These are phyloP conservation scores for Larix sibirica DNA, from an alignment of 83 land plant genomes.

Conservation along the genomic window DNA sequence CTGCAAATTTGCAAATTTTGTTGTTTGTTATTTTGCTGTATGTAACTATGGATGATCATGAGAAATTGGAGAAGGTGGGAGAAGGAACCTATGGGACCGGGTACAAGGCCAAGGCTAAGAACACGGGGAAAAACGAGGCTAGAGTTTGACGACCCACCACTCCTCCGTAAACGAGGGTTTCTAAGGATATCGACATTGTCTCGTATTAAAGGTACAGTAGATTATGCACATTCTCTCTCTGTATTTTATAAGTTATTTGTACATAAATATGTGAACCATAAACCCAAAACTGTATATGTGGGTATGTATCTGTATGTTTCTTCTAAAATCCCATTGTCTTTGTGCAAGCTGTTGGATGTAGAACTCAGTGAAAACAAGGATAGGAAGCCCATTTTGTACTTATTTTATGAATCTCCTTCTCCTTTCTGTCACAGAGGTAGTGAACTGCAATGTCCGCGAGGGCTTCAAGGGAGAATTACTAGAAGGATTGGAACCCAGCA, in stretches of 20 bases:
- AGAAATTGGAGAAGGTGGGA: no score
- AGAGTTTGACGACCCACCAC: slow-evolving; percentile 86
- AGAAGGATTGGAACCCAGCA: no score
- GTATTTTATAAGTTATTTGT: neutral
- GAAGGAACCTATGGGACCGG: slow-evolving; percentile 72
- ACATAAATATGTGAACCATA: neutral
- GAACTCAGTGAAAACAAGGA: slow-evolving; percentile 75
- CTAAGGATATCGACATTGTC: slow-evolving; percentile 65
- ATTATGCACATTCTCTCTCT: neutral
- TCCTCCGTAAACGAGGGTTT: slow-evolving; percentile 72
- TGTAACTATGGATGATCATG: no score
- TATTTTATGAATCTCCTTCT: slow-evolving; percentile 74
- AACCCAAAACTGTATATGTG: neutral
- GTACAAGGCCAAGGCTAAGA: slow-evolving; percentile 75
- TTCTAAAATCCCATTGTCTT: neutral
- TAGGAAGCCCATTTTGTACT: slow-evolving; percentile 73
- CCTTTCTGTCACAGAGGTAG: no score
- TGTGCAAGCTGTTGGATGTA: slow-evolving; percentile 76
- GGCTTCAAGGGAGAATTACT: no score
- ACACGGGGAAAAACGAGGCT: slow-evolving; percentile 89
- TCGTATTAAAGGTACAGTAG: slow-evolving; percentile 16
- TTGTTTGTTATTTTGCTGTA: no score
- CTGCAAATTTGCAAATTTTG: no score
- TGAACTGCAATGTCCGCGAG: no score
- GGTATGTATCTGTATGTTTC: neutral